Base-by-base conservation (phyloP, 257 asterid species). In the Galeopsis tetrahit region DNA sequence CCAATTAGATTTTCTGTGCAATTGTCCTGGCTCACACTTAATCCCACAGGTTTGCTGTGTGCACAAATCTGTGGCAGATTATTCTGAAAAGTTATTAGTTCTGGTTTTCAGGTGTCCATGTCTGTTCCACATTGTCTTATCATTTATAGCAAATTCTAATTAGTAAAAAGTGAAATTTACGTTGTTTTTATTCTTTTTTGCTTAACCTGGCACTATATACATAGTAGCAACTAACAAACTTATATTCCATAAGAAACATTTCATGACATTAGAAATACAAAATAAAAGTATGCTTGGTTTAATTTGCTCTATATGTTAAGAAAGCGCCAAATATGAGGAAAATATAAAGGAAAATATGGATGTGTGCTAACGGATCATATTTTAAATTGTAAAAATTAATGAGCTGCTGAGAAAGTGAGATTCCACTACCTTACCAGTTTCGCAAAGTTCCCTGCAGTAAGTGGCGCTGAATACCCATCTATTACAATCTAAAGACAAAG, bases 371-470 rank as follows among this genome's bases (percentile, higher is more conserved):
- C 4, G 0, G 51, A 55, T 69, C 74, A 46, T 10, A 3, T 36
- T 8, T 10, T 11, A 6, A n/a, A 3, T 31, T 14, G 67, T 40
- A 55, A 58, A 73, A 62, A 44, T 48, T 57, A 72, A 39, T 55
- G 52, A 63, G 17, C 46, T 44, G 65, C 14, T 13, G 81, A 80
- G 61, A 68, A 83, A 81, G 83, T 60, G 77, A 79, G 83, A 78
- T 82, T 87, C 75, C 89, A 82, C 79, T 87, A 94, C 96, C 96
- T 94, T 94, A 94, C 99, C 99, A 91, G 95, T 86, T 94, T 91
- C 66, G 95, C 96, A 21, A 94, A 91, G 86, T 94, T 94, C 81
- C 99, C 97, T 13, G 99, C 97, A 0, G 99, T 94, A 74, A 94
- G 86, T 57, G 97, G 99, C 8, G 99, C 95, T 11, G 97, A 94